A percentile compares a stretch with the other conserved stretches of the same genome.
Conservation (phyloP, 345 rosid species). For the Salix udensis region DNA sequence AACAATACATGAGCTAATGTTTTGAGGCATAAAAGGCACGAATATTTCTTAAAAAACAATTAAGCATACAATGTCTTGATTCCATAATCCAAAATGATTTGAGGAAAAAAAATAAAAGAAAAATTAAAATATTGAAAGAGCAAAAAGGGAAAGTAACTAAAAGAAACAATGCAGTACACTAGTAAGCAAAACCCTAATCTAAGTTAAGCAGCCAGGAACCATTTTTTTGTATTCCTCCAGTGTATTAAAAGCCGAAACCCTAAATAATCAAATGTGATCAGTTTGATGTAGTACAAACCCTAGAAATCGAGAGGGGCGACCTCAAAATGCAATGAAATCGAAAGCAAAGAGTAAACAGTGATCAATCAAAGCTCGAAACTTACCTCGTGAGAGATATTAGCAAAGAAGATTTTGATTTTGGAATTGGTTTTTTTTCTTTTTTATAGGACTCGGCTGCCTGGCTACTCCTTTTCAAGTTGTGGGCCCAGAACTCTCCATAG, state of each 20-base stretch:
- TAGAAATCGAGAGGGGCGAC: neutral
- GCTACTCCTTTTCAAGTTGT: neutral
- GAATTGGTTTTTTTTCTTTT: neutral
- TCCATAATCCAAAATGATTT: neutral
- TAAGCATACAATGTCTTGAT: neutral
- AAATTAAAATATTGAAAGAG: neutral
- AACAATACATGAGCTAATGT: neutral
- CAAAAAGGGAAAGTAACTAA: neutral
- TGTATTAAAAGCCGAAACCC: conserved; percentile 1
- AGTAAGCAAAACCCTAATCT: neutral
- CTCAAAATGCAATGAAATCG: neutral
- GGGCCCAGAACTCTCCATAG: neutral
- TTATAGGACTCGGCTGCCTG: too few species aligned
- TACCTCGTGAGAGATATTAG: neutral
- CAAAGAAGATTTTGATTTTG: neutral
- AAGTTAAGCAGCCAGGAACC: neutral
- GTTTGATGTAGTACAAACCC: neutral
- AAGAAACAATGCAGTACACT: neutral
- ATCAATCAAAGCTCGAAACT: neutral
- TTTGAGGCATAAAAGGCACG: neutral
- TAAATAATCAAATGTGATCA: neutral
- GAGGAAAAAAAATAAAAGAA: neutral
- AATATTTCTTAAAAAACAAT: neutral
- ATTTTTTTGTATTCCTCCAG: neutral
- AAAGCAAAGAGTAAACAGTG: neutral